These are phyloP conservation scores for Mortierella sp. DNA, from an alignment of 371 early-diverging fungal genomes.

Conservation along the genomic window DNA sequence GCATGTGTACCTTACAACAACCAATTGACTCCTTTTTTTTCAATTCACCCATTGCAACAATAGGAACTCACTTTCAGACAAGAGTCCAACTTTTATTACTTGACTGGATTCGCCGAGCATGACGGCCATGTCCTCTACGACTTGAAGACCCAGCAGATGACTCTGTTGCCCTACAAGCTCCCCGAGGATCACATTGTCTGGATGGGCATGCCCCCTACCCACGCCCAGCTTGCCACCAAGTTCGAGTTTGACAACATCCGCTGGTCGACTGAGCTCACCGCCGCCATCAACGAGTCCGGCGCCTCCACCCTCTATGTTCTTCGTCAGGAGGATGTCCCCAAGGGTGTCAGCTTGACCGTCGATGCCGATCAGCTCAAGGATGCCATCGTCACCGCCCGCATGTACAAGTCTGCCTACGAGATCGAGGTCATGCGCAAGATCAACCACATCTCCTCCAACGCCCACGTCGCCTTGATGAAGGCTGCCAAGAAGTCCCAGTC, in stretches of 20 bases:
- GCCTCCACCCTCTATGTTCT: slow-evolving; percentile 61
- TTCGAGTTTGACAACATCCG: slow-evolving; percentile 78
- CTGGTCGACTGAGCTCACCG: slow-evolving; percentile 63
- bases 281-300: slow-evolving; percentile 53
- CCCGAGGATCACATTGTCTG: slow-evolving; percentile 86
- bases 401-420: slow-evolving; percentile 85
- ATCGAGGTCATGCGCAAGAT: slow-evolving; percentile 82
- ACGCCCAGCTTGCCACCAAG: slow-evolving; percentile 62
- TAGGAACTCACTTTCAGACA: slow-evolving; percentile 84
- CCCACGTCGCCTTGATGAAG: slow-evolving; percentile 85
- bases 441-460: slow-evolving; percentile 82
- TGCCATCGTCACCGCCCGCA: slow-evolving; percentile 83
- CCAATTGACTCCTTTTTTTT: neutral
- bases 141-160: slow-evolving; percentile 70
- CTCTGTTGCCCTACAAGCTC: slow-evolving; percentile 79
- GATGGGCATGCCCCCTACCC: slow-evolving; percentile 79
- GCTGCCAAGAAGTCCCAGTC: slow-evolving; percentile 68
- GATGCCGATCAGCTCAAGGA: slow-evolving; percentile 59
- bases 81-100: slow-evolving; percentile 86
- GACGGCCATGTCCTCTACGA: slow-evolving; percentile 82
- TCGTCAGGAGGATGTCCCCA: slow-evolving; percentile 58
- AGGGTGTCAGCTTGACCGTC: slow-evolving; percentile 54
- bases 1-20: neutral
- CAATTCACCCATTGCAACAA: neutral
- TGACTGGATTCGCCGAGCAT: slow-evolving; percentile 83